Percentiles rank a stretch among this genome's conserved stretches.
These are phyloP conservation scores for Bipolaris cookei DNA, from an alignment of 2,329 filamentous ascomycete genomes.

Conservation along the genomic window DNA sequence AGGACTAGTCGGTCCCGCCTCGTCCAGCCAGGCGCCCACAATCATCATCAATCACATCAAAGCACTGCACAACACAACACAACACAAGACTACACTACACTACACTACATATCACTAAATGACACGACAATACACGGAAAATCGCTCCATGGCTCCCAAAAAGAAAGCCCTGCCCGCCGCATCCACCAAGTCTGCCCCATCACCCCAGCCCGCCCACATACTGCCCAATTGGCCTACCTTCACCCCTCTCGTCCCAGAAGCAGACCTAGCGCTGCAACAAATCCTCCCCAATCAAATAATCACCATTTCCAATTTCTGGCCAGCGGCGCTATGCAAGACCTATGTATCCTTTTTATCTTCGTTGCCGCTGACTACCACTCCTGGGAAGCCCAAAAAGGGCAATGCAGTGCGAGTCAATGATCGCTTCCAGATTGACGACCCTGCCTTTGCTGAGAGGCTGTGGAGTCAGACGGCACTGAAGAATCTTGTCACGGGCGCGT, in stretches of 20 bases:
- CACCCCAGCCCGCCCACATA: conserved; percentile 11
- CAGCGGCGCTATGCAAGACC: conserved; percentile 73
- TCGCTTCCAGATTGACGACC: conserved; percentile 81
- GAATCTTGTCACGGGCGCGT: conserved; percentile 56
- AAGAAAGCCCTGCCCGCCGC: conserved; percentile 30
- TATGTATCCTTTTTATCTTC: conserved; percentile 76
- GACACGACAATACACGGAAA: not conserved
- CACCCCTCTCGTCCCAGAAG: conserved; percentile 69
- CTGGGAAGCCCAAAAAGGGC: conserved; percentile 76
- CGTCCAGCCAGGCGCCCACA: too few relatives aligned
- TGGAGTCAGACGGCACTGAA: conserved; percentile 80
- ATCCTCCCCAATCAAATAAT: conserved; percentile 71
- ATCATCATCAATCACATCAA: too few relatives aligned
- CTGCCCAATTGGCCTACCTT: conserved; percentile 74
- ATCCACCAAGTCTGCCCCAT: conserved; percentile 3
- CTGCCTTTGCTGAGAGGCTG: conserved; percentile 72
- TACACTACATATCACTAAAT: too few relatives aligned
- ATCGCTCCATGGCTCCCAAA: conserved; percentile 39
- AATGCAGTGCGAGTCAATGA: conserved; percentile 89
- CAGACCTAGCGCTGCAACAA: conserved; percentile 66
- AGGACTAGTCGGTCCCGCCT: too few relatives aligned
- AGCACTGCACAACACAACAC: too few relatives aligned
- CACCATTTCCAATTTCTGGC: conserved; percentile 76
- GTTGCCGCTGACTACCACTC: conserved; percentile 77
- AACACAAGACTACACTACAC: too few relatives aligned